Percentiles rank a stretch among this genome's conserved stretches.
These are phyloP conservation scores for Boletellus emodensis DNA, from an alignment of 768 basidiomycete species.

Conservation along the genomic window DNA sequence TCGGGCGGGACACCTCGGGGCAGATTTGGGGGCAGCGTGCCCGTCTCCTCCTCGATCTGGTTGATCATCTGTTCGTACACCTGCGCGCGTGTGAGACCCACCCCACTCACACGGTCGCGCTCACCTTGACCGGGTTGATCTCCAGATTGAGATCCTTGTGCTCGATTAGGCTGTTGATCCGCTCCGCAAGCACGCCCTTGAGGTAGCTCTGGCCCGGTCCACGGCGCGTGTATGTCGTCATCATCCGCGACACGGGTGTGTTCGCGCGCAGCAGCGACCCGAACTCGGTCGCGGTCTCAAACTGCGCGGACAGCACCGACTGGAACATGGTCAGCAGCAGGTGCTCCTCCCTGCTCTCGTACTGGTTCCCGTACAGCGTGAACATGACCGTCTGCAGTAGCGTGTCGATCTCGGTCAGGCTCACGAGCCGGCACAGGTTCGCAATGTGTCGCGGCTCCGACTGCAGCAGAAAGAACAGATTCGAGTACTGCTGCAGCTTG, in stretches of 20 bases:
- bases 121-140: slow-evolving; percentile 96
- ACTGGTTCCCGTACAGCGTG: slow-evolving; percentile 98
- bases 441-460: slow-evolving; percentile 98
- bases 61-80: slow-evolving; percentile 99
- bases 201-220: slow-evolving; percentile 98
- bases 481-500: slow-evolving; percentile 92
- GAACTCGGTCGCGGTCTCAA: slow-evolving; percentile 98
- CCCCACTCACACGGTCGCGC: neutral
- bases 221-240: slow-evolving; percentile 99
- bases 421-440: slow-evolving; percentile 92
- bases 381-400: slow-evolving; percentile 99
- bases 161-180: slow-evolving; percentile 98
- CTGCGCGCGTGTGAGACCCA: slow-evolving; percentile 33
- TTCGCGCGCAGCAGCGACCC: slow-evolving; percentile 98
- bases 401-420: slow-evolving; percentile 95
- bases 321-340: slow-evolving; percentile 99
- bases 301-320: slow-evolving; percentile 96
- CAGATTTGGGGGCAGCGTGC: slow-evolving; percentile 83
- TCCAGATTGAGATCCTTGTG: slow-evolving; percentile 99
- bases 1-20: slow-evolving; percentile 94
- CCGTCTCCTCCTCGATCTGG: slow-evolving; percentile 97
- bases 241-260: slow-evolving; percentile 99
- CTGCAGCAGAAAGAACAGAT: slow-evolving; percentile 97
- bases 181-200: slow-evolving; percentile 94
- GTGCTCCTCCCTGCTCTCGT: slow-evolving; percentile 97